Conservation (phyloP, 768 basidiomycete species). For the Kwoniella pini region DNA sequence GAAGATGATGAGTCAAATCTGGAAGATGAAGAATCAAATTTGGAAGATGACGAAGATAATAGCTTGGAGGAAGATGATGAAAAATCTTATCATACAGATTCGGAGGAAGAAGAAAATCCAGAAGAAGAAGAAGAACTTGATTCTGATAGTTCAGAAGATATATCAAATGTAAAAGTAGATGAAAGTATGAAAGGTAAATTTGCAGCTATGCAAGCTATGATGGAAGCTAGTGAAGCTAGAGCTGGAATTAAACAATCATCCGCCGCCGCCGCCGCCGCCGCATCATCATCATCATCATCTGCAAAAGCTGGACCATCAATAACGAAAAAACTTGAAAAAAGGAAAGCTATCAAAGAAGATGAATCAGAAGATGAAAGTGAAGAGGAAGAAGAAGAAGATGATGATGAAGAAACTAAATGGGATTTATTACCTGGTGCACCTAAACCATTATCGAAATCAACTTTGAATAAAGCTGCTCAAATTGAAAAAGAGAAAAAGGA, state of each 20-base stretch:
- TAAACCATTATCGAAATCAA: conserved; percentile 13
- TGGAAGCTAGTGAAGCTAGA: conserved; percentile 23
- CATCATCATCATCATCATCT: background rate
- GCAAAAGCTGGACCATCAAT: conserved; percentile 16
- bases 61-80: conserved; percentile 1
- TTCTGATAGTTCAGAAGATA: conserved; percentile 19
- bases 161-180: conserved; percentile 16
- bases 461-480: conserved; percentile 12
- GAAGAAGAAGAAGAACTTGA: conserved; percentile 10
- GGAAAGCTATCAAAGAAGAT: background rate
- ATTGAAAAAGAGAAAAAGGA: conserved; percentile 9
- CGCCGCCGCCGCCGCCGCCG: too few species aligned
- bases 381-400: conserved; percentile 1
- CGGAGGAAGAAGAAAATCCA: conserved; percentile 4
- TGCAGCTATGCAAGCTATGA: conserved; percentile 20
- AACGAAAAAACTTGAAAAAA: too few species aligned
- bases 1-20: too few species aligned
- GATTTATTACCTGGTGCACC: conserved; percentile 15
- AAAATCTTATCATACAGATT: conserved; percentile 18
- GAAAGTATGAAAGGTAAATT: conserved; percentile 7
- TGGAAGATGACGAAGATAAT: conserved; percentile 5
- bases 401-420: conserved; percentile 25
- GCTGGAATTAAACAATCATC: conserved; percentile 1
- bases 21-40: background rate
- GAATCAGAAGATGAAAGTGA: conserved; percentile 2